Evolutionary conservation across 2,329 filamentous ascomycete species (phyloP), one percentile per base, ranked within the genome.

Genomic region (Aspergillus transmontanensis): DNA sequence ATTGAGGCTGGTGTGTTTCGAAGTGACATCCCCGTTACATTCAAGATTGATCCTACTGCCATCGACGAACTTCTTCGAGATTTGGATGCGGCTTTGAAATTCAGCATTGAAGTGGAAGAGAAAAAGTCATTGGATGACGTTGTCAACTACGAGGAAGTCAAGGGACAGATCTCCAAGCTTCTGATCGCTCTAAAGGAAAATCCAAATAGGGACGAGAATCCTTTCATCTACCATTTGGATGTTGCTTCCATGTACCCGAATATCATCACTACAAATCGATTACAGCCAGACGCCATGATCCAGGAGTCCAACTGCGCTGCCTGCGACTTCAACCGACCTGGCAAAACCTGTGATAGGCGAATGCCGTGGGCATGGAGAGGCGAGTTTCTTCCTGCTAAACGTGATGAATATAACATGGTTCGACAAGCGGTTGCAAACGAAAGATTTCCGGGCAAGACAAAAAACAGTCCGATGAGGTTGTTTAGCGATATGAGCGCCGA

Each of bases 211-310:
- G 88, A 84, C 69, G 95, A 99, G 76, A 84, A 89, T 50, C 95
- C 95, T 5, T 86, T 96, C 36, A 99, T 99, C 68, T 99, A 99
- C 80, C 95, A 99, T 84, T 83, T 99, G 80, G 95, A 99, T 75
- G 96, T 99, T 63, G 95, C 95, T 21, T 97, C 95, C 64, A 99
- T 99, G 95, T 99, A 99, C 76, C 95, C 95, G 11, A 99, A 99
- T 78, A 99, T 99, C 77, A 99, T 99, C 96, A 99, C 96, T 2
- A 99, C 95, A 1, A 99, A 99, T 78, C 91, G 95, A 76, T 80
- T 99, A 54, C 95, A 99, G 71, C 95, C 95, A 0, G 95, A 99
- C 78, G 98, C 95, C n/a, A 96, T 99, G 93, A 96, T 99, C 59
- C 84, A 94, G 55, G 96, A 99, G 76, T 92, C 94, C 0, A 93